phyloP scores from a whole-genome alignment of 352 stramenopile genomes.

The Saprolegnia diclina region DNA sequence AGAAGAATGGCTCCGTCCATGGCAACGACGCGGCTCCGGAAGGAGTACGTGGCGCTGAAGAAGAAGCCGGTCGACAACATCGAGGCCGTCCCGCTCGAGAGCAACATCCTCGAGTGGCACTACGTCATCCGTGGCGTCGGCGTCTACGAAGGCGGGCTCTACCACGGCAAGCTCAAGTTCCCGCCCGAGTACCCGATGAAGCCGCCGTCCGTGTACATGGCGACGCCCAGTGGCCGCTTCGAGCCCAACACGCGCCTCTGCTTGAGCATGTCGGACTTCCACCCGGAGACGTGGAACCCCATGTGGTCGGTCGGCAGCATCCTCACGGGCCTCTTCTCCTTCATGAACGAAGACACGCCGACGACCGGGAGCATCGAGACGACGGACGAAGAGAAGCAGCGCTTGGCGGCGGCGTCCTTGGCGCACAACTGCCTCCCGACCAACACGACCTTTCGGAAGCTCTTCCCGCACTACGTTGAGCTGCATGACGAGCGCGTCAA shows the following conservation, averaged over 20 bases:
- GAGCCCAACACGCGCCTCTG: slow-evolving; percentile 92
- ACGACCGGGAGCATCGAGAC: slow-evolving; percentile 89
- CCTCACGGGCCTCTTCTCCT: slow-evolving; percentile 93
- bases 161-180: slow-evolving; percentile 91
- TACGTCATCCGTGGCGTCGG: slow-evolving; percentile 88
- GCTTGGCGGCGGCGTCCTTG: slow-evolving; percentile 56
- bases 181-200: slow-evolving; percentile 94
- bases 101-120: slow-evolving; percentile 96
- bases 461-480: slow-evolving; percentile 87
- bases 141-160: slow-evolving; percentile 87
- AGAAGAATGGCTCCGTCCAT: slow-evolving; percentile 28
- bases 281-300: slow-evolving; percentile 95
- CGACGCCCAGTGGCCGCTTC: slow-evolving; percentile 92
- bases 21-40: slow-evolving; percentile 87
- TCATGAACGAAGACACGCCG: slow-evolving; percentile 74
- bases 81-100: slow-evolving; percentile 81
- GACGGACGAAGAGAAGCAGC: slow-evolving; percentile 53
- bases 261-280: slow-evolving; percentile 94
- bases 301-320: slow-evolving; percentile 96
- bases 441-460: slow-evolving; percentile 76
- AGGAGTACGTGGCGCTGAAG: slow-evolving; percentile 87
- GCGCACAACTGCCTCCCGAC: slow-evolving; percentile 64
- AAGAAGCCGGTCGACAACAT: slow-evolving; percentile 91
- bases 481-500: slow-evolving; percentile 51
- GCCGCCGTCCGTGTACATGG: slow-evolving; percentile 92